Conservation (phyloP, 192 early-diverging fungal genomes). For the Backusella mclennaniae region DNA sequence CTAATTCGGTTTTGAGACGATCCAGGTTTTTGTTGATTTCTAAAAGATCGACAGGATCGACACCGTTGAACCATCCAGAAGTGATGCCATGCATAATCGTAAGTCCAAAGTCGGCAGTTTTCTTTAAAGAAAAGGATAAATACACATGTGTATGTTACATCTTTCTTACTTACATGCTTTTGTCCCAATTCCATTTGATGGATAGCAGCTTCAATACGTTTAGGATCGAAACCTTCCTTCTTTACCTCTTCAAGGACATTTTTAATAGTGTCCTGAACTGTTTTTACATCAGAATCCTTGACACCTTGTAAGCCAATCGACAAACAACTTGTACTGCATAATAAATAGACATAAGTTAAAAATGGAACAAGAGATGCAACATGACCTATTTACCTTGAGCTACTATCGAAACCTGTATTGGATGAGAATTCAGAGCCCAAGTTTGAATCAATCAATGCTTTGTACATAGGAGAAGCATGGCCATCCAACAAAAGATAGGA, state of each 20-base stretch:
- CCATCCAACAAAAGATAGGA: conserved; percentile 84
- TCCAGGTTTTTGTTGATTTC: conserved; percentile 77
- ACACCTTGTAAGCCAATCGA: conserved; percentile 92
- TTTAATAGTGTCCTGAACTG: conserved; percentile 68
- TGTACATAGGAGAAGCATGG: conserved; percentile 89
- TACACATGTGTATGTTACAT: neutral
- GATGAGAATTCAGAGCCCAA: conserved; percentile 88
- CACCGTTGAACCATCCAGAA: conserved; percentile 87
- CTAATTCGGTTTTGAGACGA: conserved; percentile 60
- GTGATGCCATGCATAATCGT: conserved; percentile 72
- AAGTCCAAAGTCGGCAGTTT: conserved; percentile 87
- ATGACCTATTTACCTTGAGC: conserved; percentile 42
- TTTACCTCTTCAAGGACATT: conserved; percentile 66
- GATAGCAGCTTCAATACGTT: conserved; percentile 79
- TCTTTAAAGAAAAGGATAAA: conserved; percentile 38
- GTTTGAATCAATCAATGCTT: conserved; percentile 88
- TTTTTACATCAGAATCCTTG: conserved; percentile 57
- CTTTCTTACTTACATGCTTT: conserved; percentile 64
- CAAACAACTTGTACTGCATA: conserved; percentile 53
- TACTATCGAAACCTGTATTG: conserved; percentile 87
- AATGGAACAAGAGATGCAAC: neutral
- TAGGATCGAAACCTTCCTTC: conserved; percentile 74
- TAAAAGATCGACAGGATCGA: conserved; percentile 80
- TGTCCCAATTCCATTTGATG: conserved; percentile 89
- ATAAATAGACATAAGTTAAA: neutral